Evolutionary conservation across 139 green algal species (phyloP).

Genomic region (Zygnema circumcarinatum): DNA sequence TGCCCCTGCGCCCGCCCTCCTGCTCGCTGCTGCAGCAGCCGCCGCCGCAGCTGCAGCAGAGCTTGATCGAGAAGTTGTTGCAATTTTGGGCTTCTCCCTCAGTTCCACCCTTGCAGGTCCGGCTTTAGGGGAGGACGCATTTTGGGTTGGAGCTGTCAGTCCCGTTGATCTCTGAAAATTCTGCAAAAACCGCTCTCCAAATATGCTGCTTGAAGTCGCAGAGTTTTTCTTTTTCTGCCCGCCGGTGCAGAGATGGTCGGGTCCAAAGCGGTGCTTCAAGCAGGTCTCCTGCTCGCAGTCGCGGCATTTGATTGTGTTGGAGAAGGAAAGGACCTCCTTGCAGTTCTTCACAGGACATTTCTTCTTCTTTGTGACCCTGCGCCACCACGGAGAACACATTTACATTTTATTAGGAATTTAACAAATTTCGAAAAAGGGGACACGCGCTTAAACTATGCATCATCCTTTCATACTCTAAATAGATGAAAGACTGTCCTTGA

Average conservation of each 20-base stretch:
- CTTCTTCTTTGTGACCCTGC: conserved; percentile 46
- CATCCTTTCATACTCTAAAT: neutral
- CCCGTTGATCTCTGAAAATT: neutral
- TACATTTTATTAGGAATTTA: neutral
- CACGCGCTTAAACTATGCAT: neutral
- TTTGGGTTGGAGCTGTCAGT: neutral
- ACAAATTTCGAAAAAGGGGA: neutral
- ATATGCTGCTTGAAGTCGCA: neutral
- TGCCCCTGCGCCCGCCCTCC: too few relatives aligned
- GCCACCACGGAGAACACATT: neutral
- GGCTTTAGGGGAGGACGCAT: too few relatives aligned
- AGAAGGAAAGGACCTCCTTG: conserved; percentile 55
- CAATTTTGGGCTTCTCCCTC: too few relatives aligned
- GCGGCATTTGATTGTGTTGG: conserved; percentile 51
- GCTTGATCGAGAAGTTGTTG: too few relatives aligned
- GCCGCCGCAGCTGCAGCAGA: too few relatives aligned
- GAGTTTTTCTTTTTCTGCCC: neutral
- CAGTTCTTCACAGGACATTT: conserved; percentile 50
- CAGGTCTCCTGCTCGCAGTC: conserved; percentile 45
- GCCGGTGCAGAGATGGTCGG: conserved; percentile 48
- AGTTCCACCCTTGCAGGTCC: too few relatives aligned
- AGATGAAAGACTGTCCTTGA: neutral
- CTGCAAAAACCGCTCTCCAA: neutral
- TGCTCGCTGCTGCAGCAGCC: too few relatives aligned
- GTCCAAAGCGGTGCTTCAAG: conserved; percentile 53